A percentile compares a stretch with the other conserved stretches of the same genome.
These are phyloP conservation scores for Diaporthe ampelina DNA, from an alignment of 2,329 filamentous ascomycete species.

Conservation along the genomic window DNA sequence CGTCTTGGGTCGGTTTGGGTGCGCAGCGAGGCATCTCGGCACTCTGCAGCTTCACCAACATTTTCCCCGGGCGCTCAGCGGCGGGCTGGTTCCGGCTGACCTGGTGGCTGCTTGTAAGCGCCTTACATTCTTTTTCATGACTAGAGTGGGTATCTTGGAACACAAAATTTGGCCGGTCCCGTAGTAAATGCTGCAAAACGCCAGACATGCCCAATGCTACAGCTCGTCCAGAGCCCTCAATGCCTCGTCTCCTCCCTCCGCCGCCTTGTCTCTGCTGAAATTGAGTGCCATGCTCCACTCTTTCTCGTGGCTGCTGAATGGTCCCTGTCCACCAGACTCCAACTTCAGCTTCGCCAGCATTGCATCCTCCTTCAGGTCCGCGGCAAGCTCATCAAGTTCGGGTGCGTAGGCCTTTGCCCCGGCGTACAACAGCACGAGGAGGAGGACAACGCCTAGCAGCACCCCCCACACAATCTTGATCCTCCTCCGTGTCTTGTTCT, in stretches of 20 bases:
- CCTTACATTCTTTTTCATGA: background rate
- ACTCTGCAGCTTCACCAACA: conserved; percentile 16
- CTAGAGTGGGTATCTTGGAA: conserved; percentile 27
- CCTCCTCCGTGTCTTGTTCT: conserved; percentile 75
- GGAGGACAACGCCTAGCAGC: conserved; percentile 62
- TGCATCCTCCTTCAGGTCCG: conserved; percentile 33
- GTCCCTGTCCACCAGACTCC: conserved; percentile 21
- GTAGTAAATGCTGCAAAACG: conserved; percentile 1
- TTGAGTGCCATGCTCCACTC: conserved; percentile 48
- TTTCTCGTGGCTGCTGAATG: conserved; percentile 34
- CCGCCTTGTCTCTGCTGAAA: conserved; percentile 43
- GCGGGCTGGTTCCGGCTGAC: conserved; percentile 13
- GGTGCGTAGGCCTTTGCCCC: conserved; percentile 40
- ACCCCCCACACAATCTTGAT: conserved; percentile 75
- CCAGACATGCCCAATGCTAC: conserved; percentile 41
- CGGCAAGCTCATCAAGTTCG: conserved; percentile 37
- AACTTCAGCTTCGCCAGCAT: conserved; percentile 35
- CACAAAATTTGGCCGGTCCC: background rate
- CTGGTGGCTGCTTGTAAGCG: conserved; percentile 24
- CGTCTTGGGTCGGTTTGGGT: conserved; percentile 7
- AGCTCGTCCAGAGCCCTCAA: conserved; percentile 52
- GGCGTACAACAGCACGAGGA: conserved; percentile 61
- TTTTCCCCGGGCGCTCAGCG: background rate
- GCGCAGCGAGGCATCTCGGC: conserved; percentile 9
- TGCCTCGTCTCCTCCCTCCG: conserved; percentile 45